A percentile compares a stretch with the other conserved stretches of the same genome.
Conservation (phyloP, 2,329 filamentous ascomycete species). For the Aspergillus hiratsukae region DNA sequence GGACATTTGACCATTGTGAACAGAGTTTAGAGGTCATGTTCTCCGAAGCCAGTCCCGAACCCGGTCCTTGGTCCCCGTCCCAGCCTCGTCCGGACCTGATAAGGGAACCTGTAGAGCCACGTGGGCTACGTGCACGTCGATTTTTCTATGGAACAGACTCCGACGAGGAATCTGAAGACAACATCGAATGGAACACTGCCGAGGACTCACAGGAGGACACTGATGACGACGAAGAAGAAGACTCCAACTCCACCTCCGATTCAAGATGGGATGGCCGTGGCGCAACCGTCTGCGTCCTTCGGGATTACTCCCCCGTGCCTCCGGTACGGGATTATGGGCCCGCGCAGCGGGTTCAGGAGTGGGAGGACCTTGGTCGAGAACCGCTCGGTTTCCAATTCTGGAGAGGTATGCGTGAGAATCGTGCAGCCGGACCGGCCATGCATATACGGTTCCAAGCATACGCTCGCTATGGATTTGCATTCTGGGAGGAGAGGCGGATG, state of each 20-base stretch:
- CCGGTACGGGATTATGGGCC: not conserved
- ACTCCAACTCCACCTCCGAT: not conserved
- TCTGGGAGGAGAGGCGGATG: slow-evolving; percentile 3
- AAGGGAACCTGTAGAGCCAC: no score
- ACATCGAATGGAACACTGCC: not conserved
- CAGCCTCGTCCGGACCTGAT: not conserved
- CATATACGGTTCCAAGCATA: not conserved
- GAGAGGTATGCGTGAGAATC: not conserved
- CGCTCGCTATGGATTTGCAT: not conserved
- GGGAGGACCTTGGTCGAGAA: not conserved
- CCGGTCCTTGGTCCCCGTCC: not conserved
- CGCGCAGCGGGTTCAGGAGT: not conserved
- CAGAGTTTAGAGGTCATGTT: not conserved
- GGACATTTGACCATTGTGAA: not conserved
- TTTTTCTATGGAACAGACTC: not conserved
- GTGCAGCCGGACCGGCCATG: not conserved
- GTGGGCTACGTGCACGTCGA: not conserved
- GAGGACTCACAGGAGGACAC: not conserved
- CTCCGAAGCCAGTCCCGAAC: not conserved
- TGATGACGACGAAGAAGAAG: not conserved
- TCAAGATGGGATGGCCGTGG: no score
- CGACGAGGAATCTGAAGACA: not conserved
- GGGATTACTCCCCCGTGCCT: not conserved
- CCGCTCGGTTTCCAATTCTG: not conserved
- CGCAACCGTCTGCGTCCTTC: no score